Evolutionary conservation across 2,329 filamentous ascomycete genomes (phyloP).

Genomic region (Mariannaea elegans): DNA sequence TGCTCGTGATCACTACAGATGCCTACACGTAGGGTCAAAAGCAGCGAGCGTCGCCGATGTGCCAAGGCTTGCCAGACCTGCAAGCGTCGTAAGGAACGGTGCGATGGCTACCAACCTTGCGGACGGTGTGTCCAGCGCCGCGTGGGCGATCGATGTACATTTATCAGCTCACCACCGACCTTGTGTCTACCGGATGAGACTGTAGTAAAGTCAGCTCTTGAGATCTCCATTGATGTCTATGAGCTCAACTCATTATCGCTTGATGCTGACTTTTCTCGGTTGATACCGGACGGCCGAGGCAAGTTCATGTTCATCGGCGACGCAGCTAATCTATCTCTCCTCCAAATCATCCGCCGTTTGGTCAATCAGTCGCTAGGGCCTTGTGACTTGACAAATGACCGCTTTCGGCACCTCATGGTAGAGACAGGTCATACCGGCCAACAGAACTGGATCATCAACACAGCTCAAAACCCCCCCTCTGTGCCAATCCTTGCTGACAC

Average conservation of each 20-base stretch:
- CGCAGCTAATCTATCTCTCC: constrained; percentile 1
- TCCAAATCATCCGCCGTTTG: constrained; percentile 40
- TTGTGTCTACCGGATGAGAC: too few relatives aligned
- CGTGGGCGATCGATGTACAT: constrained; percentile 30
- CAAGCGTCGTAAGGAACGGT: constrained; percentile 43
- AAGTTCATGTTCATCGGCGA: neutral
- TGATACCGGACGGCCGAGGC: neutral
- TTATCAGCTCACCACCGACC: neutral
- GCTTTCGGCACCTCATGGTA: constrained; percentile 43
- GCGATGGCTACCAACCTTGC: constrained; percentile 41
- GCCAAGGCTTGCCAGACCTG: constrained; percentile 39
- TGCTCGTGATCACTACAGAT: too few relatives aligned
- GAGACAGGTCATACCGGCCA: constrained; percentile 40
- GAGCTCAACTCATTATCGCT: too few relatives aligned
- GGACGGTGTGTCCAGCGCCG: constrained; percentile 36
- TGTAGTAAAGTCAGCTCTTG: too few relatives aligned
- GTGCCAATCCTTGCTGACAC: neutral
- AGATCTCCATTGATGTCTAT: too few relatives aligned
- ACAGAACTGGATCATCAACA: constrained; percentile 36
- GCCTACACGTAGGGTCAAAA: constrained; percentile 31
- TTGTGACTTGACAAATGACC: constrained; percentile 45
- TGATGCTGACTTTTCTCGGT: too few relatives aligned
- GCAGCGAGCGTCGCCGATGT: constrained; percentile 38
- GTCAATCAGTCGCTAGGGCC: constrained; percentile 40
- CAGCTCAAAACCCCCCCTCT: constrained; percentile 39